phyloP scores from a whole-genome alignment of 2,329 filamentous ascomycete species.

The Hymenoscyphus linearis region DNA sequence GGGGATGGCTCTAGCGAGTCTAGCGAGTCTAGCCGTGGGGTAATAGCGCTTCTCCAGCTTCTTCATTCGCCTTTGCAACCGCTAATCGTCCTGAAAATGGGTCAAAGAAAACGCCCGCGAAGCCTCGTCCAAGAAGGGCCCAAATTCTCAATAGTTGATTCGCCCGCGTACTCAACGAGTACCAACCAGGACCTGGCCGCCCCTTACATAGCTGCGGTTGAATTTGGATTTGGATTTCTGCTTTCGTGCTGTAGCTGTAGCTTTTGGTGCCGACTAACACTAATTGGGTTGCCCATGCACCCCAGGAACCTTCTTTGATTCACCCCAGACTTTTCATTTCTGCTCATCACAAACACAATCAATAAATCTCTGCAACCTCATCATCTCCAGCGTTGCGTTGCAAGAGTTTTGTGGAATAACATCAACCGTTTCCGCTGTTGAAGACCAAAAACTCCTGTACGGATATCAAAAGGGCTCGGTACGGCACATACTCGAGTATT shows the following conservation, averaged over 20 bases:
- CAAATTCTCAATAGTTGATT: not conserved
- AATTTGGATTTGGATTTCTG: not conserved
- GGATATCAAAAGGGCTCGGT: too few species aligned
- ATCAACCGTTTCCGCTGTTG: not conserved
- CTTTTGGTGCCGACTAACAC: not conserved
- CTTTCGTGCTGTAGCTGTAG: not conserved
- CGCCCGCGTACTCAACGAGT: not conserved
- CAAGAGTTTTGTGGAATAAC: not conserved
- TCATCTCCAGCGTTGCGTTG: not conserved
- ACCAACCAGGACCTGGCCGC: not conserved
- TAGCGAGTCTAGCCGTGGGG: constrained; percentile 1
- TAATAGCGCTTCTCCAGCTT: not conserved
- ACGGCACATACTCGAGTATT: too few species aligned
- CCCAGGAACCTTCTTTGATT: not conserved
- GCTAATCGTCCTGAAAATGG: not conserved
- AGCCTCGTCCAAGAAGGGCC: not conserved
- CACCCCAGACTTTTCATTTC: not conserved
- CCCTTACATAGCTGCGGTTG: not conserved
- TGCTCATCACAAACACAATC: not conserved
- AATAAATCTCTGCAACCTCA: not conserved
- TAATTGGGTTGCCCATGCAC: not conserved
- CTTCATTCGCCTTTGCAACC: not conserved
- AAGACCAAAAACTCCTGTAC: not conserved
- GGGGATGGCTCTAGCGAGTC: not conserved
- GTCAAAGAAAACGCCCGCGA: not conserved